Conservation (phyloP, 2,329 filamentous ascomycete genomes). For the Colletotrichum musae region DNA sequence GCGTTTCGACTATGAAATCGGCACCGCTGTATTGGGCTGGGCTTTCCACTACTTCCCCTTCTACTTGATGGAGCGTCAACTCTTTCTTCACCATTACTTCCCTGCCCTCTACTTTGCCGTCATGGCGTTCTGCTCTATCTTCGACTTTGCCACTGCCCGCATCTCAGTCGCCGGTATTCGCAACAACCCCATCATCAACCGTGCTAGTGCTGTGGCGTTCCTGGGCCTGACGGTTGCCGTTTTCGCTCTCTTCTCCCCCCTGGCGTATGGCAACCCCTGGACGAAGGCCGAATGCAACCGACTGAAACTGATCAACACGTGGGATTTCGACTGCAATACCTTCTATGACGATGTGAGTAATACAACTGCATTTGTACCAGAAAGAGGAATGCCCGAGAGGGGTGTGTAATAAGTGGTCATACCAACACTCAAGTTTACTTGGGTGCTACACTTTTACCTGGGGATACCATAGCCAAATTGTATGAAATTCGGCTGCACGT, state of each 20-base stretch:
- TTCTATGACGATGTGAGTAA: slow-evolving; percentile 88
- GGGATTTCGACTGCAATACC: slow-evolving; percentile 99
- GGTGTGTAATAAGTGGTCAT: slow-evolving; percentile 22
- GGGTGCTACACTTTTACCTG: background rate
- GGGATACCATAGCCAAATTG: slow-evolving; percentile 33
- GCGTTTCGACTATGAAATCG: slow-evolving; percentile 97
- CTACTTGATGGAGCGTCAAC: slow-evolving; percentile 96
- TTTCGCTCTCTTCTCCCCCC: slow-evolving; percentile 88
- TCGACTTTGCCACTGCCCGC: slow-evolving; percentile 86
- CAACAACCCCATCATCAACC: slow-evolving; percentile 81
- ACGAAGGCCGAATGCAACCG: slow-evolving; percentile 88
- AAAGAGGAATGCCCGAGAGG: slow-evolving; percentile 52
- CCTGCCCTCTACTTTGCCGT: slow-evolving; percentile 96
- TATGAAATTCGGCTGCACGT: slow-evolving; percentile 23
- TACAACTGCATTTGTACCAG: slow-evolving; percentile 51
- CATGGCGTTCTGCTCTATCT: slow-evolving; percentile 88
- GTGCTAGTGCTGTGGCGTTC: slow-evolving; percentile 80
- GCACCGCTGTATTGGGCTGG: slow-evolving; percentile 92
- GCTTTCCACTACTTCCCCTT: slow-evolving; percentile 99
- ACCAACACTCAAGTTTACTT: background rate
- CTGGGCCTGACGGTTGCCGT: slow-evolving; percentile 80
- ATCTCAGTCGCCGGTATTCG: slow-evolving; percentile 77
- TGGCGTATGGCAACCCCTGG: slow-evolving; percentile 95
- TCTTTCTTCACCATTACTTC: slow-evolving; percentile 99
- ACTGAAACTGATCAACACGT: slow-evolving; percentile 88